phyloP scores from a whole-genome alignment of 2,329 filamentous ascomycete species.

The Trichoderma sp. region DNA sequence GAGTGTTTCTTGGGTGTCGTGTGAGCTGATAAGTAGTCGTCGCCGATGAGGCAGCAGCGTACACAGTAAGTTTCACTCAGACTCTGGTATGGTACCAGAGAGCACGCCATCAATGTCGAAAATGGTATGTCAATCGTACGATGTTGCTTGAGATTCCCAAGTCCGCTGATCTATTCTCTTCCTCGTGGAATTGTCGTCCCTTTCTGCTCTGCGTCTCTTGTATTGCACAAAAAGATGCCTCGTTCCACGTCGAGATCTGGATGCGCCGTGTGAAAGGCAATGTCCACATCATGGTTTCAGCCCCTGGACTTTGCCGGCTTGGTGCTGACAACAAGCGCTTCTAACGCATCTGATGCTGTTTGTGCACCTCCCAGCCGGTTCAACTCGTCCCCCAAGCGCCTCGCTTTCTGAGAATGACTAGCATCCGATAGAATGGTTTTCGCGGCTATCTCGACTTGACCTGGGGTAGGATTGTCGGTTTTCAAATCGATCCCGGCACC shows the following conservation, averaged over 20 bases:
- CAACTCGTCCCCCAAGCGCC: slow-evolving; percentile 35
- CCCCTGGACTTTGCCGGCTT: background rate
- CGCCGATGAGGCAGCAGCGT: background rate
- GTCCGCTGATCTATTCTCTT: background rate
- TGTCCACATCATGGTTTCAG: background rate
- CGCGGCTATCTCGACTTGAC: slow-evolving; percentile 36
- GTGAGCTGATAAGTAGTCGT: too few relatives aligned
- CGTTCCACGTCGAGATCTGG: background rate
- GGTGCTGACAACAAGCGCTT: slow-evolving; percentile 32
- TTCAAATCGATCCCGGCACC: slow-evolving; percentile 43
- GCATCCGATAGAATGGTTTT: slow-evolving; percentile 34
- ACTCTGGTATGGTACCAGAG: too few relatives aligned
- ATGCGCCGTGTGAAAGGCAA: background rate
- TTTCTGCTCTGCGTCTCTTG: background rate
- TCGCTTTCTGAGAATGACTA: slow-evolving; percentile 34
- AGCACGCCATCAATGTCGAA: background rate
- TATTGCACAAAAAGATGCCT: background rate
- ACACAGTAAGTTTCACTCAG: background rate
- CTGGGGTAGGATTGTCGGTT: slow-evolving; percentile 40
- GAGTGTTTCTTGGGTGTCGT: too few relatives aligned
- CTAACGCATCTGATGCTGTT: slow-evolving; percentile 36
- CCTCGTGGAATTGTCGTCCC: background rate
- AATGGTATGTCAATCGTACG: too few relatives aligned
- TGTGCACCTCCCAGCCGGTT: slow-evolving; percentile 36
- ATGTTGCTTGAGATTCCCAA: background rate